Evolutionary conservation across 305 asterid genomes (phyloP).

Genomic region (Rubia balearica): DNA sequence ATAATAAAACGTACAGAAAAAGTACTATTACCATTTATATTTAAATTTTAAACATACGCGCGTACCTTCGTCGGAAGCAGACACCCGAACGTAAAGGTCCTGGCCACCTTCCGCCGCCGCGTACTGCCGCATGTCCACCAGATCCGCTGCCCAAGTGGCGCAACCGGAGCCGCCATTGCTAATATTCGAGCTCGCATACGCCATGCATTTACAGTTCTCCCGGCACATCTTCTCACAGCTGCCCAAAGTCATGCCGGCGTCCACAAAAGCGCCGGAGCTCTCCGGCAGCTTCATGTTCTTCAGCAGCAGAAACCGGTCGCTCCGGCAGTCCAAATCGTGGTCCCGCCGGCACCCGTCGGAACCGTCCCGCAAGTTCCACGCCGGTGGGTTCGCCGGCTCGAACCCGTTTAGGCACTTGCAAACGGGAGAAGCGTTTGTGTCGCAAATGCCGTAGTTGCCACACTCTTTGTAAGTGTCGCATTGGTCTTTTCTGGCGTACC

Average conservation of each 20-base stretch:
- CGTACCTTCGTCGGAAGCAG: constrained; percentile 70
- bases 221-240: constrained; percentile 48
- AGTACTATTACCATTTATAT: too few species aligned
- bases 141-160: constrained; percentile 53
- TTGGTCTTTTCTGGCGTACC: constrained; percentile 79
- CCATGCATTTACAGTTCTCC: constrained; percentile 61
- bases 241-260: constrained; percentile 30
- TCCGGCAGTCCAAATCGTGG: constrained; percentile 36
- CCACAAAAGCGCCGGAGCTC: constrained; percentile 44
- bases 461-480: constrained; percentile 69
- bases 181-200: constrained; percentile 47
- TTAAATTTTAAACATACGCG: constrained; percentile 17
- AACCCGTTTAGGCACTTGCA: constrained; percentile 65
- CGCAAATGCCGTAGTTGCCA: constrained; percentile 67
- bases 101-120: constrained; percentile 75
- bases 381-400: constrained; percentile 47
- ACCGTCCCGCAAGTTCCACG: constrained; percentile 75
- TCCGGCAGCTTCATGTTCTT: constrained; percentile 67
- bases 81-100: constrained; percentile 49
- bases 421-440: constrained; percentile 61
- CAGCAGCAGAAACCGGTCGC: constrained; percentile 45
- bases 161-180: constrained; percentile 59
- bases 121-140: constrained; percentile 76
- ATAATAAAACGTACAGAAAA: too few species aligned
- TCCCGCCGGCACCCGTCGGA: constrained; percentile 58